Base-by-base conservation (phyloP, 768 basidiomycete species). In the Amylocystis lapponica region DNA sequence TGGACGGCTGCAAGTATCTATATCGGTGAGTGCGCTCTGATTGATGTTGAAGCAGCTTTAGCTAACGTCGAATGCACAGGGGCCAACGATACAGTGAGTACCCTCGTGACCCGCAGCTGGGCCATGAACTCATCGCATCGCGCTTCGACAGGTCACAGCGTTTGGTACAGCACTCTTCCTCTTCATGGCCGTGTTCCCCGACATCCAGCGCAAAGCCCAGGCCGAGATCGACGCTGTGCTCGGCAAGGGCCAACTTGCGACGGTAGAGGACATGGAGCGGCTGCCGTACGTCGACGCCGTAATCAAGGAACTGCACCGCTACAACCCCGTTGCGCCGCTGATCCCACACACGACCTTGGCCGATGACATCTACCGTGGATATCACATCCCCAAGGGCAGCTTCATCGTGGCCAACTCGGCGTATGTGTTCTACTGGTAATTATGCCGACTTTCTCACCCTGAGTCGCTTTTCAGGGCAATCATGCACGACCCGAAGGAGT, bases 171-270 rank as follows among this genome's bases (percentile, higher is more conserved):
- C 21, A 22, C 25, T 36, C 19, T 9, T 61, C 19, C 55, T 65
- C 1, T 55, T 57, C 14, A 58, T 67, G 54, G 22, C 56, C 4
- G 55, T 56, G 17, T 31, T 65, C 39, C 66, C 65, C 2, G 55
- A 62, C 19, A 50, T 58, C 7, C 63, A 66, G 37, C 30, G 19
- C 2, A 61, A 54, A 25, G 53, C 36, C 12, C 53, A 55, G 27
- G 53, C 54, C 17, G 66, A 66, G 41, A 50, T 70, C 23, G 52
- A 60, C 25, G 47, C 36, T 2, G 56, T 66, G 12, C 46, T 66
- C 8, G 67, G 69, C 3, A 17, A 20, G 1, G 49, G 36, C 14
- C 39, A 48, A 3, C 35, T 47, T 5, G 47, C 51, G 1, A 20
- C 5, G 3, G 10, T 47, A 8, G 37, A 47, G 10, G 51, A 53